These are phyloP conservation scores for Rossbeevera mucosa DNA, from an alignment of 768 basidiomycete genomes.

Conservation along the genomic window DNA sequence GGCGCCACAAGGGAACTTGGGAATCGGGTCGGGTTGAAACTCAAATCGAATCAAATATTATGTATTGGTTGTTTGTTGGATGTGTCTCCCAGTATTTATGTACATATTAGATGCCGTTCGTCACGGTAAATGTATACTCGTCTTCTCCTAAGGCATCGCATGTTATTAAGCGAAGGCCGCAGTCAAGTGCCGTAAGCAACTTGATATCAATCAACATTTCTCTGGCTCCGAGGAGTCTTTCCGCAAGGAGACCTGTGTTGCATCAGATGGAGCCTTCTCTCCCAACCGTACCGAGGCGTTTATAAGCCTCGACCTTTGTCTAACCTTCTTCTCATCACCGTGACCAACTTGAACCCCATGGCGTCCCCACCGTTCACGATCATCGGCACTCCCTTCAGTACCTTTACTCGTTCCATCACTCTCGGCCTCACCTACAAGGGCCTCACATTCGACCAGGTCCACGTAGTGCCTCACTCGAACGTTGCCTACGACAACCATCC, in stretches of 20 bases:
- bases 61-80: background rate
- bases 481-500: constrained; percentile 26
- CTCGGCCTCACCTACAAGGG: constrained; percentile 28
- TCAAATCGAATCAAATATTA: background rate
- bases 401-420: constrained; percentile 31
- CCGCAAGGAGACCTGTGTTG: background rate
- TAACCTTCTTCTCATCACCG: background rate
- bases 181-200: background rate
- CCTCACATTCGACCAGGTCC: constrained; percentile 24
- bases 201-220: background rate
- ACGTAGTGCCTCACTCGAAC: constrained; percentile 26
- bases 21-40: background rate
- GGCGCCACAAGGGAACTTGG: background rate
- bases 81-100: background rate
- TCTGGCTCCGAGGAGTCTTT: background rate
- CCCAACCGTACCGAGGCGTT: background rate
- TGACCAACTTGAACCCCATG: too few species aligned
- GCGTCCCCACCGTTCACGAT: constrained; percentile 20
- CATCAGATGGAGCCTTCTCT: background rate
- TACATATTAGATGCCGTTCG: background rate
- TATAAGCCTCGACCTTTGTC: background rate
- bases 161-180: too few species aligned
- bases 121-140: background rate
- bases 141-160: too few species aligned
- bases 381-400: constrained; percentile 32